Conservation (phyloP, 2,329 filamentous ascomycete species). For the Pseudohalonectria lignicola region DNA sequence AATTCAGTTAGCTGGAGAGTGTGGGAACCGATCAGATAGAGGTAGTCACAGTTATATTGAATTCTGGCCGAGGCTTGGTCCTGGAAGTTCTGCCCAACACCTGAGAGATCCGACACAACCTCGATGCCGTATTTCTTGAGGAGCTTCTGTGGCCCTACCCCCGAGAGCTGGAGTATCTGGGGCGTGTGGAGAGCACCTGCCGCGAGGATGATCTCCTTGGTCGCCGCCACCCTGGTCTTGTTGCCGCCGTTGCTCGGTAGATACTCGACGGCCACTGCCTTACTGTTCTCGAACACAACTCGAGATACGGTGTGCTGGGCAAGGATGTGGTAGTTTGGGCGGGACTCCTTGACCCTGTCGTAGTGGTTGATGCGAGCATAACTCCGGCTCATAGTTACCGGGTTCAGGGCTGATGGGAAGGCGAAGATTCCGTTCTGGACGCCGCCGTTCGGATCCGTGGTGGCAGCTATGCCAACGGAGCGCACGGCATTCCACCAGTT, state of each 20-base stretch:
- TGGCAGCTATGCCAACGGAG: constrained; percentile 1
- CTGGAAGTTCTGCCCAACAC: constrained; percentile 35
- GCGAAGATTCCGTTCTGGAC: background rate
- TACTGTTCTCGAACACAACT: constrained; percentile 40
- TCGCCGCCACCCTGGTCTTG: constrained; percentile 4
- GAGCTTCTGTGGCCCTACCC: constrained; percentile 27
- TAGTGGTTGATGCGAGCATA: constrained; percentile 29
- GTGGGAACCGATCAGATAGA: constrained; percentile 11
- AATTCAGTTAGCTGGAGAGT: too few relatives aligned
- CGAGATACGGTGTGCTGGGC: constrained; percentile 28
- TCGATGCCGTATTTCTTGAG: constrained; percentile 26
- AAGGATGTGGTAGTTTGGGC: constrained; percentile 24
- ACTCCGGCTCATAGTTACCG: constrained; percentile 16
- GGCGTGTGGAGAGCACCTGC: constrained; percentile 28
- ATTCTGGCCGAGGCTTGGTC: constrained; percentile 18
- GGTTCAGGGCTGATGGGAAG: constrained; percentile 1
- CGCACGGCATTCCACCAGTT: constrained; percentile 2
- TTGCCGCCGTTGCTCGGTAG: constrained; percentile 24
- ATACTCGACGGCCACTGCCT: constrained; percentile 49
- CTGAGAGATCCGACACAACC: constrained; percentile 30
- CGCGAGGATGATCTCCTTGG: constrained; percentile 28
- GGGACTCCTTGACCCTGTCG: constrained; percentile 18
- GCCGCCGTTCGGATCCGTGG: constrained; percentile 7
- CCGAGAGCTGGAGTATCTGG: constrained; percentile 37
- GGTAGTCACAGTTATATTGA: constrained; percentile 5